Evolutionary conservation across 2,329 filamentous ascomycete species (phyloP).

Genomic region (Colletotrichum siamense): DNA sequence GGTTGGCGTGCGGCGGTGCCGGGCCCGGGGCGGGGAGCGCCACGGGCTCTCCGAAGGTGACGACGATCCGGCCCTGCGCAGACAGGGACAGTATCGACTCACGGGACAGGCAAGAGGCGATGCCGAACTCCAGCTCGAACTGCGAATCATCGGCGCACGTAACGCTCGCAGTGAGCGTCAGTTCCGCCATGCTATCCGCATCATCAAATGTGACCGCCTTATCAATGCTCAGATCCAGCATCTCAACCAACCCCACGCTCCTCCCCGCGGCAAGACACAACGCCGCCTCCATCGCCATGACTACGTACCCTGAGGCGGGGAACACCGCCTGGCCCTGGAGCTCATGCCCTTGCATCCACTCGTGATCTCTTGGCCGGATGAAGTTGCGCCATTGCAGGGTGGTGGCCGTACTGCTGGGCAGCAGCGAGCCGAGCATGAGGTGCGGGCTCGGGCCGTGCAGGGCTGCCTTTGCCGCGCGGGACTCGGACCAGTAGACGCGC

Average conservation of each 20-base stretch:
- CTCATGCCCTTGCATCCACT: constrained; percentile 42
- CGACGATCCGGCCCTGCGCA: neutral
- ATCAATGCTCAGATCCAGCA: neutral
- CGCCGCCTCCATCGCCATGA: constrained; percentile 48
- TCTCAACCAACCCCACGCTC: neutral
- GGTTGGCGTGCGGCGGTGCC: neutral
- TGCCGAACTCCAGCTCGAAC: neutral
- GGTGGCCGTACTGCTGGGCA: neutral
- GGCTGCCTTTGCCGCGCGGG: neutral
- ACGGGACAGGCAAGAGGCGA: neutral
- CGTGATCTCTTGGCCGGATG: constrained; percentile 27
- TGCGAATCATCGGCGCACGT: neutral
- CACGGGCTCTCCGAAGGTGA: neutral
- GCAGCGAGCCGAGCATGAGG: constrained; percentile 31
- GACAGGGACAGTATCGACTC: neutral
- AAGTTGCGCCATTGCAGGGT: neutral
- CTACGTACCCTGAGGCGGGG: constrained; percentile 47
- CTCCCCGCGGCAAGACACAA: neutral
- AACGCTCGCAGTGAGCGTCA: neutral
- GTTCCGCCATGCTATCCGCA: neutral
- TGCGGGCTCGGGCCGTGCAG: constrained; percentile 27
- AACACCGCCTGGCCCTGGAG: constrained; percentile 42
- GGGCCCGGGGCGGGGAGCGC: neutral
- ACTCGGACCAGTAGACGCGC: constrained; percentile 33
- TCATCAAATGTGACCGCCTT: neutral